Base-by-base conservation (phyloP, 768 basidiomycete genomes). In the Boletellus sp. region DNA sequence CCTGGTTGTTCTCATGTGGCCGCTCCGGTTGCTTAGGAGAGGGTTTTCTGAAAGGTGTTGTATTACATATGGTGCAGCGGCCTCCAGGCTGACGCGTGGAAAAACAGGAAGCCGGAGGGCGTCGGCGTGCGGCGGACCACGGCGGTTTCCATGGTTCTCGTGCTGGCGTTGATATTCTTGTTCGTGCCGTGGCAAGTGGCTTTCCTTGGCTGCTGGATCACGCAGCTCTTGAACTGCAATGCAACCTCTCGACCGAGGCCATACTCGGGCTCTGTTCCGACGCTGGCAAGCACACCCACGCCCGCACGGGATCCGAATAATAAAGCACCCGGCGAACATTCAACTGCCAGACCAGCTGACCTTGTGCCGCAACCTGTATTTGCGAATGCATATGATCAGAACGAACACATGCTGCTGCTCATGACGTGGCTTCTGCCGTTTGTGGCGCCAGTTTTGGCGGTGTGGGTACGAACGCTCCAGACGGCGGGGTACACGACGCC, bases 141-240 rank as follows among this genome's bases (percentile, higher is more conserved):
- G 3, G 24, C 84, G 22, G 36, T 83, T 6, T 86, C 87, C 6
- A 78, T 91, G 65, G 55, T 63, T 7, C 42, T 85, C 17, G 76
- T 94, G 31, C 75, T 85, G 44, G 54, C 78, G 15, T 69, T 85
- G n/a, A 83, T 94, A 34, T 78, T 85, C 51, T 55, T 89, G 34
- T 70, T 93, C 45, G 74, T 94, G n/a, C 94, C 94, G 0, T 92
- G 90, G 82, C 94, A 96, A 68, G 87, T 94, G 10, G 92, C 87
- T 5, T 94, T 87, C 68, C 75, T 95, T 20, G 84, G 89, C 17
- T 84, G 84, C 56, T 90, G 90, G 83, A 52, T 84, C n/a, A 80
- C 87, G 44, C 90, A 92, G 52, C 70, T 90, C 39, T 72, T 79
- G 58, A 84, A 81, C 33, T 90, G 86, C 56, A 77, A 77, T 16